Base-by-base conservation (phyloP, 148 eudicot genomes). In the Fallopia convolvulus region DNA sequence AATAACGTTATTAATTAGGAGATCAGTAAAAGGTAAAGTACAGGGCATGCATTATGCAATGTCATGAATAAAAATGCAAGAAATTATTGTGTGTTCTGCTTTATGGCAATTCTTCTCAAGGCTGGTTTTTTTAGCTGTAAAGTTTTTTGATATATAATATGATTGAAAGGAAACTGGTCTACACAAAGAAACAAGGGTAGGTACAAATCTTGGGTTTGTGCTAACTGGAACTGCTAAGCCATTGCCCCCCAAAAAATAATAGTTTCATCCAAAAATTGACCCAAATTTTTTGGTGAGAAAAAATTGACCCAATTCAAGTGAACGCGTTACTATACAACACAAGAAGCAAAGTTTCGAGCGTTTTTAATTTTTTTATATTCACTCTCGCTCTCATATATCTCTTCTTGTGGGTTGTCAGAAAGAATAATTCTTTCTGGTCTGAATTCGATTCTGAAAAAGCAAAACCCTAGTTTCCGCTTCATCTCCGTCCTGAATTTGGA, bases 391-490 rank as follows among this genome's bases (percentile, higher is more conserved):
- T 61, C 17, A 10, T 26, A 26, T 26, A 39, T 10, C 4, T 8
- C 17, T 52, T 52, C 6, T 17, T 5, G 11, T 60, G 40, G 30
- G 70, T 12, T 61, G 70, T 61, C 30, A 1, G 70, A 61, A 61
- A 61, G 39, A 61, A 26, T 10, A 8, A 60, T 2, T 61, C 36
- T 61, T 6, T 3, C 39, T 1, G 32, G 36, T 61, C 36, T 61
- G 17, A 61, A 26, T 61, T 61, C 6, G 70, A 26, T 26, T 61
- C 70, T 61, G 70, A 30, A 61, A 61, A 5, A 0, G 26, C 20
- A 30, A 61, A 61, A 61, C 70, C 70, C 70, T 61, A 61, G 39
- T 61, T 23, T 26, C 36, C 15, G 70, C 56, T 52, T 52, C 68
- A 26, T 26, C 36, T 61, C 26, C 70, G 6, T 61, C 39, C 36